Evolutionary conservation across 495 filamentous ascomycete species (phyloP).

Genomic region (Penicillium desertorum): DNA sequence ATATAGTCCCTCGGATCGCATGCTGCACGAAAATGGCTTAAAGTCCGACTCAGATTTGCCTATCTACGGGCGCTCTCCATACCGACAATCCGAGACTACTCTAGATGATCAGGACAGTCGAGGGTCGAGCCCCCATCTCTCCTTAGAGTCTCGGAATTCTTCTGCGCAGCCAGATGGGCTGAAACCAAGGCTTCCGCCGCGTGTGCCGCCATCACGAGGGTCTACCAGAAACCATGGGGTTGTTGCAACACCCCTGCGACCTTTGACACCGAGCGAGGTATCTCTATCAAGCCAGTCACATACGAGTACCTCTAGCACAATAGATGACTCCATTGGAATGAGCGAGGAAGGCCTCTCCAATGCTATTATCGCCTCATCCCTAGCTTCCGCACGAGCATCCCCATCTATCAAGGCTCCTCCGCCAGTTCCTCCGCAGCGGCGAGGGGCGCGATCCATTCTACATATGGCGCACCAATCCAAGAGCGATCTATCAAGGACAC

Average conservation of each 20-base stretch:
- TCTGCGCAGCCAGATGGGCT: conserved; percentile 20
- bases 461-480: conserved; percentile 34
- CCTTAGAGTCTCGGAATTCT: conserved; percentile 17
- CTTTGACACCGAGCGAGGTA: conserved; percentile 30
- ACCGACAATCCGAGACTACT: conserved; percentile 15
- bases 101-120: conserved; percentile 13
- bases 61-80: conserved; percentile 10
- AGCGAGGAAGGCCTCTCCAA: conserved; percentile 59
- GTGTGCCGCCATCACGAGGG: conserved; percentile 19
- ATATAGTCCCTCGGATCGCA: conserved; percentile 14
- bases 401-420: conserved; percentile 45
- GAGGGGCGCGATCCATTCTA: conserved; percentile 46
- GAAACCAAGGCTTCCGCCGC: conserved; percentile 32
- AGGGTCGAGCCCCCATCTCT: conserved; percentile 21
- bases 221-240: conserved; percentile 20
- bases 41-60: conserved; percentile 13
- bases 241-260: conserved; percentile 14
- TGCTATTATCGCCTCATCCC: conserved; percentile 81
- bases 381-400: conserved; percentile 71
- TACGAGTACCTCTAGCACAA: conserved; percentile 30
- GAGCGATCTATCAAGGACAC: conserved; percentile 46
- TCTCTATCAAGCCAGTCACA: conserved; percentile 32
- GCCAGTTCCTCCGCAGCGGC: conserved; percentile 49
- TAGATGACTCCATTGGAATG: conserved; percentile 32
- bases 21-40: conserved; percentile 18